phyloP scores from a whole-genome alignment of 257 asterid genomes.

The Mitragyna speciosa region DNA sequence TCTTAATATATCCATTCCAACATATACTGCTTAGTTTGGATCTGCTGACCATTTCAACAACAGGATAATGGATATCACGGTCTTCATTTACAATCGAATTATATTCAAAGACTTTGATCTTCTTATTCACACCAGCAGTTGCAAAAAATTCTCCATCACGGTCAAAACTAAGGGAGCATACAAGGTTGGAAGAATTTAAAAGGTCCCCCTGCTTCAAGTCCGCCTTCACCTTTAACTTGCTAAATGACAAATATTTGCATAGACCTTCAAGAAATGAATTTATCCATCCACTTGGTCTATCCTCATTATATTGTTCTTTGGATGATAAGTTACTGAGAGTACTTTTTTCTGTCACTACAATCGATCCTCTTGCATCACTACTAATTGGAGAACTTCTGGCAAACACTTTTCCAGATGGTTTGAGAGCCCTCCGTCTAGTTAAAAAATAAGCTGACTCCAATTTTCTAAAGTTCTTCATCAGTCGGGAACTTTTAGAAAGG shows the following conservation, averaged over 20 bases:
- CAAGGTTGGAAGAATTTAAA: constrained; percentile 85
- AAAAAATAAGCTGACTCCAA: constrained; percentile 78
- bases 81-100: constrained; percentile 65
- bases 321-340: constrained; percentile 63
- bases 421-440: constrained; percentile 54
- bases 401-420: constrained; percentile 37
- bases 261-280: constrained; percentile 77
- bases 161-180: constrained; percentile 88
- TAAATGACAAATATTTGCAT: constrained; percentile 72
- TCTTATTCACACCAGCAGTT: constrained; percentile 97
- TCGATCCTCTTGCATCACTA: constrained; percentile 54
- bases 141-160: constrained; percentile 98
- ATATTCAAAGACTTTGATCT: constrained; percentile 88
- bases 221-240: constrained; percentile 83
- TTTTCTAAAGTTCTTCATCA: constrained; percentile 79
- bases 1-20: constrained; percentile 93
- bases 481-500: constrained; percentile 57
- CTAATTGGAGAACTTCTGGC: constrained; percentile 48
- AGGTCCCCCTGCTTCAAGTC: constrained; percentile 96
- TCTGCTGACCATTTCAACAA: constrained; percentile 86
- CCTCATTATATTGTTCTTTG: constrained; percentile 50
- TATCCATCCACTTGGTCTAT: constrained; percentile 61
- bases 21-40: constrained; percentile 96
- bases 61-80: constrained; percentile 93
- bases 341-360: constrained; percentile 63